phyloP scores from a whole-genome alignment of 768 basidiomycete species.

The Naganishia randhawae region DNA sequence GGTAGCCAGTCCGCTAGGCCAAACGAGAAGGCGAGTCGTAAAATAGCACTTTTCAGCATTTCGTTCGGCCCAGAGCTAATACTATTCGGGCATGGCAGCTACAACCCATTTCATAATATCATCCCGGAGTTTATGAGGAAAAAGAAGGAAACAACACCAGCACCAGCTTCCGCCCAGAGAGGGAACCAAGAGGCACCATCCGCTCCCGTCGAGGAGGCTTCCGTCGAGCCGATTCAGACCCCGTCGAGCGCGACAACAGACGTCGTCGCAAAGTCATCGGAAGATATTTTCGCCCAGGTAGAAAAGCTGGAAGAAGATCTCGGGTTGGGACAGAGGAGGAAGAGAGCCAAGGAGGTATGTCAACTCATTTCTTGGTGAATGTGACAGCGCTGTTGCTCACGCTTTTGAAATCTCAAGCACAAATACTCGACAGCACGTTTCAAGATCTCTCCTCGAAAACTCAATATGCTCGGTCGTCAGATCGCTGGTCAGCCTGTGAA shows the following conservation, averaged over 20 bases:
- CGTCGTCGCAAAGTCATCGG: neutral
- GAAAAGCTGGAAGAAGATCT: slow-evolving; percentile 27
- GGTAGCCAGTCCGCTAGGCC: neutral
- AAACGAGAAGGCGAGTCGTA: neutral
- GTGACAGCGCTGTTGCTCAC: too few relatives aligned
- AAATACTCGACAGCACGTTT: slow-evolving; percentile 88
- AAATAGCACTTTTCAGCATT: neutral
- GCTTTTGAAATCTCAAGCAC: slow-evolving; percentile 58
- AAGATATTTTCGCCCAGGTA: slow-evolving; percentile 26
- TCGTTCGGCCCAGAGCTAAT: neutral
- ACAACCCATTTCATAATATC: slow-evolving; percentile 63
- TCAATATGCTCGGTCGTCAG: slow-evolving; percentile 79
- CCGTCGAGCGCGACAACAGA: slow-evolving; percentile 7
- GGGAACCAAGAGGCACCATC: neutral
- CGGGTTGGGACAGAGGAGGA: slow-evolving; percentile 9
- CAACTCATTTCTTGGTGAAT: neutral
- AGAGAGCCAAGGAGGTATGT: slow-evolving; percentile 26
- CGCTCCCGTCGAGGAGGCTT: neutral
- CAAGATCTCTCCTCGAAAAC: slow-evolving; percentile 82
- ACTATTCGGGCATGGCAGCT: slow-evolving; percentile 1
- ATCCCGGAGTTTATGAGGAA: slow-evolving; percentile 68
- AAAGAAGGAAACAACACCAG: slow-evolving; percentile 12
- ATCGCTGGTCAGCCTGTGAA: slow-evolving; percentile 89
- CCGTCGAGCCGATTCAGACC: neutral
- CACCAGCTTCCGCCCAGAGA: neutral